Base-by-base conservation (phyloP, 768 basidiomycete genomes). In the Leccinum subtestaceum region DNA sequence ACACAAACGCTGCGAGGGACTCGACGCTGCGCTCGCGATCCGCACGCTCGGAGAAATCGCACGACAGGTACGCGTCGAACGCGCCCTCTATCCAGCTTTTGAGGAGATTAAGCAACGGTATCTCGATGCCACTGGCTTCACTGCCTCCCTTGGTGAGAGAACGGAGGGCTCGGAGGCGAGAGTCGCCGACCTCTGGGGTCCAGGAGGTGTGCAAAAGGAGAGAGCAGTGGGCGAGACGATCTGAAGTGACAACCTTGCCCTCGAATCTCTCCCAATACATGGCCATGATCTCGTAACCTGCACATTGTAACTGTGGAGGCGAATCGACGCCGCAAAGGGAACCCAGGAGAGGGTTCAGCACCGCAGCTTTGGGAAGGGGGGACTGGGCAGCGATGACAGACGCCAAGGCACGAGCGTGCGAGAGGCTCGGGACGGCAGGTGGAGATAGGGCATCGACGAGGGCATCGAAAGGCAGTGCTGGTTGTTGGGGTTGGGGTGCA, bases 261-360 rank as follows among this genome's bases (percentile, higher is more conserved):
- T 85, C 83, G 21, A 72, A 75, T 66, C 85, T 84, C 65, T 88
- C 83, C 75, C 83, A 85, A 68, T 86, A 92, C 3, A 86, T 80
- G 13, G 86, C 77, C 53, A 91, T 76, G 60, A 91, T 83, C 58
- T 92, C 90, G 63, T 80, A 89, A 1, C 90, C 91, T 0, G 84
- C 80, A 8, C 81, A 81, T 65, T 89, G 88, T 4, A 91, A 61
- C 0, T 83, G 73, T 0, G 77, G 60, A 1, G 88, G 87, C 0
- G 81, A 78, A 17, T 82, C 78, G 6, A 72, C 55, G 40, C 76
- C 70, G 67, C 90, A 91, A 11, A 92, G 76, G 1, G 81, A 77
- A 7, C 78, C 77, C 2, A 91, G 75, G 55, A 92, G 78, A 13
- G 87, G 84, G 55, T 79, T 81, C 13, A 91, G 73, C n/a, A 69